Conservation (phyloP, 768 basidiomycete genomes). For the Exsudoporus frostii region DNA sequence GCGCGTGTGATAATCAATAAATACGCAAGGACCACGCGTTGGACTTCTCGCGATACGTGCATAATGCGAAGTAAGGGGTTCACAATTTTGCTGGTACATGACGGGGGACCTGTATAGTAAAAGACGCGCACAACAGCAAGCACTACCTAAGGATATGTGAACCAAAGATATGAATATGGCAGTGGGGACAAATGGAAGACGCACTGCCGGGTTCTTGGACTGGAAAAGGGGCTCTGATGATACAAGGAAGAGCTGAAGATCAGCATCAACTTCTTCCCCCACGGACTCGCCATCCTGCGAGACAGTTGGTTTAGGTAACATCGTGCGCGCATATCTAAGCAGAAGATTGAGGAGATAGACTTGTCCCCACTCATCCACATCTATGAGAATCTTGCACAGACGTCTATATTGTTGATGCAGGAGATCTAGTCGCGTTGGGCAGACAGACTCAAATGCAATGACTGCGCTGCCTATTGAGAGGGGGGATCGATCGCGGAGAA, state of each 20-base stretch:
- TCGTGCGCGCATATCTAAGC: constrained; percentile 75
- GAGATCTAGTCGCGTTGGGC: constrained; percentile 81
- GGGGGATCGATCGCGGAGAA: constrained; percentile 74
- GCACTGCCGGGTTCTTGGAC: constrained; percentile 83
- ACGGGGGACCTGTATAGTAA: constrained; percentile 67
- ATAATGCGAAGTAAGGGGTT: constrained; percentile 75
- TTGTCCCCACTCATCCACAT: constrained; percentile 98
- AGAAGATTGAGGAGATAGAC: constrained; percentile 75
- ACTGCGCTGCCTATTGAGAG: constrained; percentile 85
- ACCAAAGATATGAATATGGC: neutral
- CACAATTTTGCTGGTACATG: constrained; percentile 54
- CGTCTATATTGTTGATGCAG: constrained; percentile 87
- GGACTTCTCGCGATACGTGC: constrained; percentile 64
- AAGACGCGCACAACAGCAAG: constrained; percentile 70
- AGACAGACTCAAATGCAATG: constrained; percentile 83
- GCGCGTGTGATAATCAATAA: constrained; percentile 60
- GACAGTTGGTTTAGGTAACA: constrained; percentile 65
- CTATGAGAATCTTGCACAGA: constrained; percentile 77
- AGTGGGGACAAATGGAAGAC: constrained; percentile 20
- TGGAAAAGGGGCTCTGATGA: constrained; percentile 77
- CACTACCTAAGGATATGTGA: constrained; percentile 56
- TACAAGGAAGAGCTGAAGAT: constrained; percentile 70
- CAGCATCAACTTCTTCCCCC: constrained; percentile 71
- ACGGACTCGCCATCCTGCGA: constrained; percentile 28
- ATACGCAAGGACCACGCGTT: constrained; percentile 72